Evolutionary conservation across 1,139 yeast species (phyloP).

Genomic region (Kodamaea anthophila): DNA sequence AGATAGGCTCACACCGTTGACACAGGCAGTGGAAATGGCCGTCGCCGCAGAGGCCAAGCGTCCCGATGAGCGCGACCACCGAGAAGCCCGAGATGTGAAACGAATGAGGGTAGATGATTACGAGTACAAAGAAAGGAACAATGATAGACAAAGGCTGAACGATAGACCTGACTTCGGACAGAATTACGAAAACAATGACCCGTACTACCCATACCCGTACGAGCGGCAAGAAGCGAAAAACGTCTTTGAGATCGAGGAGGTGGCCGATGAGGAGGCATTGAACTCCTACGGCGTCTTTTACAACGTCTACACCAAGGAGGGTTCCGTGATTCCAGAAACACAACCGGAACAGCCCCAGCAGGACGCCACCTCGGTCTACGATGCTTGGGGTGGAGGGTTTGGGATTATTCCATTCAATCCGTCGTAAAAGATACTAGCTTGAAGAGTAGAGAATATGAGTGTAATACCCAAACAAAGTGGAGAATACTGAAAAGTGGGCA

Average conservation of each 20-base stretch:
- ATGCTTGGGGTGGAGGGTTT: slow-evolving; percentile 21
- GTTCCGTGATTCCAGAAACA: slow-evolving; percentile 25
- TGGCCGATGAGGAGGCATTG: slow-evolving; percentile 28
- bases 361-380: slow-evolving; percentile 12
- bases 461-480: too few species aligned
- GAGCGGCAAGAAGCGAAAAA: slow-evolving; percentile 5
- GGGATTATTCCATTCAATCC: slow-evolving; percentile 36
- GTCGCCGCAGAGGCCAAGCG: slow-evolving; percentile 28
- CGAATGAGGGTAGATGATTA: slow-evolving; percentile 9
- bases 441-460: too few species aligned
- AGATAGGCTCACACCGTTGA: slow-evolving; percentile 28
- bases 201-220: slow-evolving; percentile 11
- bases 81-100: slow-evolving; percentile 12
- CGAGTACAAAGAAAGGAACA: slow-evolving; percentile 12
- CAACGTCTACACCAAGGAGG: slow-evolving; percentile 31
- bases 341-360: slow-evolving; percentile 11
- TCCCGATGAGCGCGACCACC: slow-evolving; percentile 6
- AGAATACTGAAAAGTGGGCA: too few species aligned
- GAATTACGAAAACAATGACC: background rate
- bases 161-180: background rate
- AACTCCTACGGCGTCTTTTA: slow-evolving; percentile 33
- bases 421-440: too few species aligned
- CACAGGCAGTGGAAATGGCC: slow-evolving; percentile 40
- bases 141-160: background rate
- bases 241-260: slow-evolving; percentile 19